Base-by-base conservation (phyloP, 225 moss, liverwort and hornwort genomes). In the Pseudoscleropodium purum region DNA sequence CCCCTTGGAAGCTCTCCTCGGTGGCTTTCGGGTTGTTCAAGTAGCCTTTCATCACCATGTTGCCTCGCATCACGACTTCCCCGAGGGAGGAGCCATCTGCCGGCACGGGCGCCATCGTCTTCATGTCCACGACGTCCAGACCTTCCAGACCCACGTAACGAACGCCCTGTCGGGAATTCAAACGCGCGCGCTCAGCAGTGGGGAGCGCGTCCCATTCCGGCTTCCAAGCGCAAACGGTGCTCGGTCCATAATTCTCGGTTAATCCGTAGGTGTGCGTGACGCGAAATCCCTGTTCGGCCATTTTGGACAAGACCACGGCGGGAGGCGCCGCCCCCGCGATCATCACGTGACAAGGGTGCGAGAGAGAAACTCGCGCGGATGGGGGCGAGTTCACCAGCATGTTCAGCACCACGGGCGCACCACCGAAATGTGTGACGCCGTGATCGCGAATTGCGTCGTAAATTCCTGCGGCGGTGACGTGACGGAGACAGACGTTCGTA, bases 21-120 rank as follows among this genome's bases (percentile, higher is more conserved):
- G 96, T 96, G 5, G 95, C 96, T 88, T 92, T 90, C 34, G 91
- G 90, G 81, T 96, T 94, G 83, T 96, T 95, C 88, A 97, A 83
- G 89, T 97, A 97, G 8, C 97, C 97, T 90, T 96, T 97, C 97
- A 97, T 97, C 27, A 97, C 88, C 90, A 93, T 84, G 83, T 96
- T 94, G 57, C 97, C 96, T 45, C 94, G 94, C 85, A 96, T 91
- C 90, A 97, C 93, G 19, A 96, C 88, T 89, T 97, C 97, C 29
- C 96, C 96, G 3, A 96, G 84, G 5, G 96, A 82, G 11, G 74
- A 19, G 24, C 97, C 97, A 79, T 97, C 90, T 5, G 94, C 91
- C 43, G 93, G 91, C 61, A 97, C 94, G 9, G 96, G 89, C 64
- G 9, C 77, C 95, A 94, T 94, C 7, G 95, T 96, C 78, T 89